Conservation (phyloP, 2,329 filamentous ascomycete species). For the Aaosphaeria arxii region DNA sequence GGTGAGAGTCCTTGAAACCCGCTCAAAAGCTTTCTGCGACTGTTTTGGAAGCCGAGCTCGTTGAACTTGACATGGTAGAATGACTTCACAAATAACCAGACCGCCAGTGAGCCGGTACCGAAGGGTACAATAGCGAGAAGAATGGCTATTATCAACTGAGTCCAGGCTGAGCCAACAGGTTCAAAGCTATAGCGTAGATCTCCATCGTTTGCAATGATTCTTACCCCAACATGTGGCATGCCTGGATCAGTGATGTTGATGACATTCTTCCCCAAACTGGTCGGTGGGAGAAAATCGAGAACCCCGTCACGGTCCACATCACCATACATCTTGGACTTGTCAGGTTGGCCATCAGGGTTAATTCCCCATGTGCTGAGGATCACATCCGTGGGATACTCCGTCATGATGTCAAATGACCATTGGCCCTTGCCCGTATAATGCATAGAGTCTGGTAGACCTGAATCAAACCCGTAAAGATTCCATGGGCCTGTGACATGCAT, state of each 20-base stretch:
- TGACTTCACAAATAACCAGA: slow-evolving; percentile 57
- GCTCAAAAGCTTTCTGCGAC: slow-evolving; percentile 26
- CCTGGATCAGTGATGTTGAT: slow-evolving; percentile 61
- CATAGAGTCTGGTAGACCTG: slow-evolving; percentile 55
- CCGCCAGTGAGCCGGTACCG: slow-evolving; percentile 47
- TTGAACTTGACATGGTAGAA: slow-evolving; percentile 66
- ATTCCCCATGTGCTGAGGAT: slow-evolving; percentile 68
- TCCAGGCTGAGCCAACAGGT: slow-evolving; percentile 53
- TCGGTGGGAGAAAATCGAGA: slow-evolving; percentile 61
- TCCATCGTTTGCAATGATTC: slow-evolving; percentile 55
- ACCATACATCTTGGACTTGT: slow-evolving; percentile 58
- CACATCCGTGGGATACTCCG: slow-evolving; percentile 61
- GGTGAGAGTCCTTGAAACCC: slow-evolving; percentile 3
- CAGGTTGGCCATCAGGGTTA: slow-evolving; percentile 60
- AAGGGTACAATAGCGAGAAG: slow-evolving; percentile 55
- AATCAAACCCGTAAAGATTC: slow-evolving; percentile 64
- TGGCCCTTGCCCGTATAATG: slow-evolving; percentile 46
- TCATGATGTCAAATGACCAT: slow-evolving; percentile 61
- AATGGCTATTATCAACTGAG: slow-evolving; percentile 55
- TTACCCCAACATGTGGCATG: slow-evolving; percentile 55
- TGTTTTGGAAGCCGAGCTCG: slow-evolving; percentile 53
- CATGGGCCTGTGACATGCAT: slow-evolving; percentile 61
- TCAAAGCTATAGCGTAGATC: slow-evolving; percentile 51
- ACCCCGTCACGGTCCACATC: slow-evolving; percentile 61
- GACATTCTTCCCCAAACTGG: slow-evolving; percentile 52